phyloP scores from a whole-genome alignment of 306 rosid genomes.

The Ziziphus jujuba region DNA sequence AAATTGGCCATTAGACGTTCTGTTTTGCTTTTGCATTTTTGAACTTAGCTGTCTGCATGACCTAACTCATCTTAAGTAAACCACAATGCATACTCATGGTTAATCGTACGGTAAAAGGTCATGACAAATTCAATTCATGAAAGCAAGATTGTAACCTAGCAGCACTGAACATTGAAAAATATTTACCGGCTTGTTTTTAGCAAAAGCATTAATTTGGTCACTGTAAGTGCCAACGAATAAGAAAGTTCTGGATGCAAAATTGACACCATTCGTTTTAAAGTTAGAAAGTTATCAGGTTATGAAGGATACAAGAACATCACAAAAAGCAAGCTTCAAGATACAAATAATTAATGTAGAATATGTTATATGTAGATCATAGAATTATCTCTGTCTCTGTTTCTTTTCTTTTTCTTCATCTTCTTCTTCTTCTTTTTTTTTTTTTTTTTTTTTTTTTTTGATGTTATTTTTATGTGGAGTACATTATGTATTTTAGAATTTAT shows the following conservation, averaged over 20 bases:
- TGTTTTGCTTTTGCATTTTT: not conserved
- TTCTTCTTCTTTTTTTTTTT: too few relatives aligned
- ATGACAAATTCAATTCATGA: not conserved
- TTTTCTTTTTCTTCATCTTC: too few relatives aligned
- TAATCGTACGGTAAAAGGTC: not conserved
- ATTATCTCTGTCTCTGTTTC: too few relatives aligned
- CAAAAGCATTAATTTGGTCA: not conserved
- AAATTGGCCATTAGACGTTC: conserved; percentile 21
- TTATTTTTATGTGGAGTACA: too few relatives aligned
- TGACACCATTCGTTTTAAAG: too few relatives aligned
- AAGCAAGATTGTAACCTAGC: not conserved
- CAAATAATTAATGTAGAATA: too few relatives aligned
- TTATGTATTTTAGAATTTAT: too few relatives aligned
- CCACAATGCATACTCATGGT: not conserved
- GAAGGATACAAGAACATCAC: too few relatives aligned
- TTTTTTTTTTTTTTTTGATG: too few relatives aligned
- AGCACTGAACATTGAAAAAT: not conserved
- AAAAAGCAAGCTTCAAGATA: too few relatives aligned
- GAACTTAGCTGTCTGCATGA: not conserved
- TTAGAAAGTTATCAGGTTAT: not conserved
- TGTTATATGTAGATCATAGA: too few relatives aligned
- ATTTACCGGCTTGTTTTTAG: not conserved
- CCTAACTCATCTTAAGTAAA: conserved; percentile 4
- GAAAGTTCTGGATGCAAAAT: not conserved
- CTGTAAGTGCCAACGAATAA: not conserved